Base-by-base conservation (phyloP, 2,329 filamentous ascomycete genomes). In the Daldinia sp. region DNA sequence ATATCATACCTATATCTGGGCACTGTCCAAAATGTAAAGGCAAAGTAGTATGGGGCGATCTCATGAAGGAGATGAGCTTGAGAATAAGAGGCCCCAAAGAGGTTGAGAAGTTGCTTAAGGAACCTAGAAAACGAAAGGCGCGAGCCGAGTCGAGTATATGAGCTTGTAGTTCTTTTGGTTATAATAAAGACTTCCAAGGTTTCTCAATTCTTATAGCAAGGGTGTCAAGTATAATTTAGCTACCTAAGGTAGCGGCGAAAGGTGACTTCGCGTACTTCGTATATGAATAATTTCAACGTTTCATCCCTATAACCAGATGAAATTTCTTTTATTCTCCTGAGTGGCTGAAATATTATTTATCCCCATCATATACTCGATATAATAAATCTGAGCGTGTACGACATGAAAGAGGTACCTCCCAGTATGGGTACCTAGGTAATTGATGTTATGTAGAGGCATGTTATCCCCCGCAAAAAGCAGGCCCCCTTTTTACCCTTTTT, bases 41-140 rank as follows among this genome's bases (percentile, higher is more conserved):
- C 0, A 79, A 83, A 4, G 81, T 94, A 1, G 78, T 84, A 57
- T 98, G 95, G 95, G 83, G 85, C 0, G 87, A 92, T 54, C 88
- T 98, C 81, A 91, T 97, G 82, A 94, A 90, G 76, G 94, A 97
- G 77, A 80, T 97, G 73, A 96, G 87, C 57, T 81, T 97, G 55
- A 86, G 95, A 35, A 83, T 88, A 39, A 86, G 93, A 26, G 94
- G 91, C 0, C 80, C 85, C 61, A 91, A 91, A 64, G 91, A 94
- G 71, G 82, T 94, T 0, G 86, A 89, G 44, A 89, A 89, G 72
- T 74, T 97, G 28, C 84, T 93, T 73, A 92, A 88, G 77, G 82
- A 81, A 73, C 82, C 79, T 64, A 76, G 79, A 41, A 78, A 72
- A 46, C 74, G 75, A 33, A 79, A 75, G 70, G 61, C 59, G 20